A percentile compares a stretch with the other conserved stretches of the same genome.
Evolutionary conservation across 2,329 filamentous ascomycete genomes (phyloP).

Genomic region (Plectosphaerella plurivora): DNA sequence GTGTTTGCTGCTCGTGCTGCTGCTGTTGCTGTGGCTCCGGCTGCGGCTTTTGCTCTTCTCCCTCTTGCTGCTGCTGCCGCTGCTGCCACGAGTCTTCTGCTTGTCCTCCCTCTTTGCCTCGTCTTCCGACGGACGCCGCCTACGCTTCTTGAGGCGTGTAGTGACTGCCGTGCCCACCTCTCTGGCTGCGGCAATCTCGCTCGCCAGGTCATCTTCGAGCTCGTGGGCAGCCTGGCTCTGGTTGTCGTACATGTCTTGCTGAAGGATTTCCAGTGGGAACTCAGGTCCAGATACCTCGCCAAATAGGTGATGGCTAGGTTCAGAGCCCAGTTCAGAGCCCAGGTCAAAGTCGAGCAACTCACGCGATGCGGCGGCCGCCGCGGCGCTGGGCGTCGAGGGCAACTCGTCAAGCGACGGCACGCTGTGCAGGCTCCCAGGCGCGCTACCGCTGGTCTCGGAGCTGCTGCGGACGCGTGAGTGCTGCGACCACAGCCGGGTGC

Average conservation of each 20-base stretch:
- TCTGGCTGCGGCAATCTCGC: slow-evolving; percentile 26
- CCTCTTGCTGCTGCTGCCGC: slow-evolving; percentile 3
- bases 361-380: slow-evolving; percentile 47
- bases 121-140: slow-evolving; percentile 22
- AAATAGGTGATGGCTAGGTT: slow-evolving; percentile 10
- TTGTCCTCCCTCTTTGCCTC: slow-evolving; percentile 13
- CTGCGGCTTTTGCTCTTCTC: slow-evolving; percentile 14
- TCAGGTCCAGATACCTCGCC: neutral
- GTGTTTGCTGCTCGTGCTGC: slow-evolving; percentile 14
- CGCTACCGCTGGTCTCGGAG: slow-evolving; percentile 25
- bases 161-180: slow-evolving; percentile 33
- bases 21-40: slow-evolving; percentile 20
- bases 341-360: slow-evolving; percentile 39
- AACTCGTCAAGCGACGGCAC: slow-evolving; percentile 30
- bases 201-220: slow-evolving; percentile 24
- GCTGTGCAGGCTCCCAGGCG: slow-evolving; percentile 12
- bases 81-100: slow-evolving; percentile 24
- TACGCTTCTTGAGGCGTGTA: slow-evolving; percentile 41
- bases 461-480: slow-evolving; percentile 30
- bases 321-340: too few species aligned
- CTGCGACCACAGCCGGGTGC: slow-evolving; percentile 35
- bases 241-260: slow-evolving; percentile 28
- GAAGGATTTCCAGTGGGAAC: slow-evolving; percentile 13
- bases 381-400: slow-evolving; percentile 42
- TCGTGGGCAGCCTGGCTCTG: slow-evolving; percentile 31